Evolutionary conservation across 83 land plant genomes (phyloP).

Genomic region (Thuja plicata): DNA sequence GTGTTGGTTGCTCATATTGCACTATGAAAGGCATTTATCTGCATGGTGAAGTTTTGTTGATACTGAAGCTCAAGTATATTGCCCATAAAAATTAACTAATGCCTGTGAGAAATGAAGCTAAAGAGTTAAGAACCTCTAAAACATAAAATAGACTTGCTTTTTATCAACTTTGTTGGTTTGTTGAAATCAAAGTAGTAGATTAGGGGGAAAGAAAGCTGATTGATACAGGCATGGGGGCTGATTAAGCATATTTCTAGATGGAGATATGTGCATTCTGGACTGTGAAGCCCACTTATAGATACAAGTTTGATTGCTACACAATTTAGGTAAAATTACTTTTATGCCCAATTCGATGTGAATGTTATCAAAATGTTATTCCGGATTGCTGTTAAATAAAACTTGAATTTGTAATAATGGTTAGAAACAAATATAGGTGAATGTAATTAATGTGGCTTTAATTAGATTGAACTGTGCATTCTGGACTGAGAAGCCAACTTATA

Average conservation of each 20-base stretch:
- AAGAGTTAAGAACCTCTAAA: background rate
- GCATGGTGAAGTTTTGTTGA: background rate
- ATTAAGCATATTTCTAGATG: background rate
- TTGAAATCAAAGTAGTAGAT: background rate
- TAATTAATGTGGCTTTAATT: too few relatives aligned
- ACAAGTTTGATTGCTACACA: background rate
- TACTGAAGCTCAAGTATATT: background rate
- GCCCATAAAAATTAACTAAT: background rate
- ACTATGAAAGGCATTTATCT: background rate
- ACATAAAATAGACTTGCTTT: background rate
- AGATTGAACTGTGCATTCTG: background rate
- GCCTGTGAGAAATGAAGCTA: background rate
- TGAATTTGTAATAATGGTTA: background rate
- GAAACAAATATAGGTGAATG: background rate
- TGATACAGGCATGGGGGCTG: background rate
- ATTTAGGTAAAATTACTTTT: too few relatives aligned
- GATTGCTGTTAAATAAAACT: background rate
- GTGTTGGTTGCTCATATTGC: background rate
- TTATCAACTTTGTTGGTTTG: background rate
- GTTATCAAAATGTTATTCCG: background rate
- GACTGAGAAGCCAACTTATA: background rate
- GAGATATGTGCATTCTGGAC: background rate
- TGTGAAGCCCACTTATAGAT: background rate
- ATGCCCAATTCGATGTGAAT: background rate
- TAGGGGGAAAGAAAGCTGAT: background rate